phyloP scores from a whole-genome alignment of 768 basidiomycete species.

The Asterophora lycoperdoides region DNA sequence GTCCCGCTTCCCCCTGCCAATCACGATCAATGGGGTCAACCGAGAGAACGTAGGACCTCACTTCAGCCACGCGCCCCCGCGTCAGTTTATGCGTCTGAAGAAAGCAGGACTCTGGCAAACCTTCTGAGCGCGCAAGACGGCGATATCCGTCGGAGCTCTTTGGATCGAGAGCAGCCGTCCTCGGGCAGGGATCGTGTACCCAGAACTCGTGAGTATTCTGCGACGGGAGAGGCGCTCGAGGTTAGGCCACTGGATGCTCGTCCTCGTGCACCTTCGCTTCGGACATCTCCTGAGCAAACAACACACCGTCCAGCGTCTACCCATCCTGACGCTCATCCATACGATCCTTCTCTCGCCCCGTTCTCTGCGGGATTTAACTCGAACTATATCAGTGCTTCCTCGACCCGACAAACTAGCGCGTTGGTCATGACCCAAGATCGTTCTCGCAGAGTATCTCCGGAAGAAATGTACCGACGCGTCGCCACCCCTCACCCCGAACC shows the following conservation, averaged over 20 bases:
- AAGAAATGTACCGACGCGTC: neutral
- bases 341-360: too few species aligned
- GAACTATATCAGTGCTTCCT: too few species aligned
- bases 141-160: neutral
- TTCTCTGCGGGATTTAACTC: too few species aligned
- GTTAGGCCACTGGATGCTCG: neutral
- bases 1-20: conserved; percentile 1
- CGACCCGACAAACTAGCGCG: too few species aligned
- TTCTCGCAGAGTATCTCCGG: neutral
- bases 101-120: conserved; percentile 2
- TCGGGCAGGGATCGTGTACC: neutral
- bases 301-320: too few species aligned
- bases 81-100: conserved; percentile 4
- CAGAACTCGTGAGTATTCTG: neutral
- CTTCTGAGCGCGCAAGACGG: neutral
- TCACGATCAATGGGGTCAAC: neutral
- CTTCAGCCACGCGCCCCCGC: conserved; percentile 1
- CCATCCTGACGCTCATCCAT: too few species aligned
- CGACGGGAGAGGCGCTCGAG: neutral
- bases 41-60: conserved; percentile 13
- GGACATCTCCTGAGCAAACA: neutral
- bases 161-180: conserved; percentile 1
- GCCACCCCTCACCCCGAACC: neutral
- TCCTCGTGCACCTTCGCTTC: neutral
- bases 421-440: too few species aligned